These are phyloP conservation scores for Dorcoceras hygrometricum DNA, from an alignment of 257 asterid species.

Conservation along the genomic window DNA sequence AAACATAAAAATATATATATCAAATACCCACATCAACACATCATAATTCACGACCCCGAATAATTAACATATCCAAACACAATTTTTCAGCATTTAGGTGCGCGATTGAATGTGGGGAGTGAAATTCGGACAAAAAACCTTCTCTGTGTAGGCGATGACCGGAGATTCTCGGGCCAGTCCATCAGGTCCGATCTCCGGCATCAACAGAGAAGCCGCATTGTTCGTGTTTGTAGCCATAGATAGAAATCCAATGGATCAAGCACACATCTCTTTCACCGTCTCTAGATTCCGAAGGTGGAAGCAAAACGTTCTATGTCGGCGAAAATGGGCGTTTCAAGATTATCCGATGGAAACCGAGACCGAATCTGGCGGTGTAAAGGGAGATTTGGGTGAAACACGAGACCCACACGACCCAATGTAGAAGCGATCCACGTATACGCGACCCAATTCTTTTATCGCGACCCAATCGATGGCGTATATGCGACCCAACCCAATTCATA, in stretches of 20 bases:
- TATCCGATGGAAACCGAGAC: no score
- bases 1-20: conserved; percentile 15
- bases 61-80: not conserved
- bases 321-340: no score
- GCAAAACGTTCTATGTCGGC: no score
- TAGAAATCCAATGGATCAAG: conserved; percentile 27
- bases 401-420: no score
- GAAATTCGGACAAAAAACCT: conserved; percentile 39
- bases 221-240: conserved; percentile 46
- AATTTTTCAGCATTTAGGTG: not conserved
- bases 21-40: conserved; percentile 18
- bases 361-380: no score
- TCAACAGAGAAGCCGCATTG: conserved; percentile 39
- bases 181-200: conserved; percentile 90
- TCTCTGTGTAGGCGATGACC: conserved; percentile 81
- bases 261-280: conserved; percentile 9
- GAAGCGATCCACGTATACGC: no score
- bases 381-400: no score
- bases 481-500: no score
- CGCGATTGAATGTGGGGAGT: not conserved
- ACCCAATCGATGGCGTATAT: no score
- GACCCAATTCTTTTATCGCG: no score
- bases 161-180: conserved; percentile 78
- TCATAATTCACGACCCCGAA: not conserved
- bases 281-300: not conserved